A percentile compares a stretch with the other conserved stretches of the same genome.
phyloP scores from a whole-genome alignment of 1,284 basidiomycete species.

The Apiotrichum akiyoshidainum region DNA sequence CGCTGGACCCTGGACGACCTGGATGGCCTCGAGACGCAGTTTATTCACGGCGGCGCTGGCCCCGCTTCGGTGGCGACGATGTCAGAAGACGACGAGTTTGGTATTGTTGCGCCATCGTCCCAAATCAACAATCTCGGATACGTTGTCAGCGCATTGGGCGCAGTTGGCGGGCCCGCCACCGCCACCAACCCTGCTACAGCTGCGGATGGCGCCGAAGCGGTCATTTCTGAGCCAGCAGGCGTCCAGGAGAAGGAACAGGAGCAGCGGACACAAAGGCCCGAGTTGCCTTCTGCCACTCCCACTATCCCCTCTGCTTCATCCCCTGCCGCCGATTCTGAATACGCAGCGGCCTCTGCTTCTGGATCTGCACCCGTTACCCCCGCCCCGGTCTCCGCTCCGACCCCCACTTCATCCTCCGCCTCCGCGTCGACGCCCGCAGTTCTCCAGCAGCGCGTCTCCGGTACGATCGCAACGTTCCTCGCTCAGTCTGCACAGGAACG shows the following conservation, averaged over 20 bases:
- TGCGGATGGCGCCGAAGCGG: neutral
- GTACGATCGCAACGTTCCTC: slow-evolving; percentile 10
- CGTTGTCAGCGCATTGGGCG: slow-evolving; percentile 6
- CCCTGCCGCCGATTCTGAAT: neutral
- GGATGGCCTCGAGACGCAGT: slow-evolving; percentile 22
- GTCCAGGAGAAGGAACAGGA: too few species aligned
- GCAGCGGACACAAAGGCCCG: neutral
- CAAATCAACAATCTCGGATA: neutral
- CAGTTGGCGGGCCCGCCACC: neutral
- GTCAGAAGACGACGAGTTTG: too few species aligned
- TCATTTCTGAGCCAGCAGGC: too few species aligned
- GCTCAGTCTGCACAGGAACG: slow-evolving; percentile 10
- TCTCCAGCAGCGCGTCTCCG: slow-evolving; percentile 8
- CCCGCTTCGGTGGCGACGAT: neutral
- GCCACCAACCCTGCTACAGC: neutral
- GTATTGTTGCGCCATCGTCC: neutral
- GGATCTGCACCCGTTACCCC: too few species aligned
- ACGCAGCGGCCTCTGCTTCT: too few species aligned
- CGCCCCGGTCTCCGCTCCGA: neutral
- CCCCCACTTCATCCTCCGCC: neutral
- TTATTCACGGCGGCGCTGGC: neutral
- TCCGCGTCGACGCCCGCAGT: neutral
- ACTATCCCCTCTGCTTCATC: neutral
- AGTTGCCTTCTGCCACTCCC: neutral
- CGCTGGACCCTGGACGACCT: slow-evolving; percentile 55